phyloP scores from a whole-genome alignment of 257 asterid genomes.

The Lavandula angustifolia region DNA sequence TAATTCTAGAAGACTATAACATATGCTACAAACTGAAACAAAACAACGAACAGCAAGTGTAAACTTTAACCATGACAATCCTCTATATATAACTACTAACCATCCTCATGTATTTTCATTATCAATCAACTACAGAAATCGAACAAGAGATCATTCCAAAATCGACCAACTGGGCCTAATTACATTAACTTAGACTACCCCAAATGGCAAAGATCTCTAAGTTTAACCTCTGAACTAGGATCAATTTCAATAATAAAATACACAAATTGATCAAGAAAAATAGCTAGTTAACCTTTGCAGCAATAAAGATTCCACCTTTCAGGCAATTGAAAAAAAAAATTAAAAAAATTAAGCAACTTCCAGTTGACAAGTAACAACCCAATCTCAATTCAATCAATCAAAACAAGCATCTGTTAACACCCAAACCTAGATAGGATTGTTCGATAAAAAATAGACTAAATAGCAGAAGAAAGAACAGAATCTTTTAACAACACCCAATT shows the following conservation, averaged over 20 bases:
- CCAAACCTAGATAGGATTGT: not conserved
- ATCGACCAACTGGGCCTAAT: constrained; percentile 13
- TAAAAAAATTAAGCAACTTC: too few species aligned
- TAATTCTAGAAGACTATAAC: not conserved
- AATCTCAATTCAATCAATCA: constrained; percentile 27
- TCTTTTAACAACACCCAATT: constrained; percentile 24
- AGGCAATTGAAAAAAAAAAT: not conserved
- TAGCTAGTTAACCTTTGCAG: constrained; percentile 14
- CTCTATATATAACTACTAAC: constrained; percentile 21
- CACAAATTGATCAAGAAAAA: constrained; percentile 12
- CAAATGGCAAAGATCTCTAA: constrained; percentile 3
- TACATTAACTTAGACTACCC: constrained; percentile 13
- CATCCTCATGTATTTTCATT: constrained; percentile 5
- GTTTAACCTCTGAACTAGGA: not conserved
- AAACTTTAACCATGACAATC: constrained; percentile 3
- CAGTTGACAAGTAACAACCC: not conserved
- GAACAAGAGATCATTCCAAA: not conserved
- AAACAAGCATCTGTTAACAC: constrained; percentile 7
- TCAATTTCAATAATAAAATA: not conserved
- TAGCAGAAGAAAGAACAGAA: not conserved
- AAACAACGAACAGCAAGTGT: constrained; percentile 5
- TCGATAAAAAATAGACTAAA: not conserved
- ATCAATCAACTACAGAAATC: not conserved
- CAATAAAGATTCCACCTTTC: constrained; percentile 26
- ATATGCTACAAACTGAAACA: constrained; percentile 13